Base-by-base conservation (phyloP, 2,329 filamentous ascomycete genomes). In the Pseudopyricularia cyperi region DNA sequence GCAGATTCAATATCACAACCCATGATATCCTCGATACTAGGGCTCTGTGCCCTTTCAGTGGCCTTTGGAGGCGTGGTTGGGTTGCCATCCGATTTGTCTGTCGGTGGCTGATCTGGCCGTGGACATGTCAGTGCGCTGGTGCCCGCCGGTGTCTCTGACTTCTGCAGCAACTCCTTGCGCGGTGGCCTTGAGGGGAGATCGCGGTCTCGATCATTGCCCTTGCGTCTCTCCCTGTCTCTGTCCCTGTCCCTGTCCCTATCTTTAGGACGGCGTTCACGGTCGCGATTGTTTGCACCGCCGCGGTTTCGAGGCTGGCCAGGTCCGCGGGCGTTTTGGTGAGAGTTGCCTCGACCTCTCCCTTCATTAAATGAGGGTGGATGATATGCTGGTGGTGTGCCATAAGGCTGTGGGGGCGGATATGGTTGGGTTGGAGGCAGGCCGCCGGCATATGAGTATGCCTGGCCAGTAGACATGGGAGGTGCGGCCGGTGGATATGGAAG, bases 1-100 rank as follows among this genome's bases (percentile, higher is more conserved):
- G 70, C 62, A 9, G 59, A 60, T 42, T 68, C 57, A 52, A 67
- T 60, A 7, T 73, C 67, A 65, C 69, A 71, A 15, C 68, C 61
- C 42, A 63, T 67, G 12, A 66, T 62, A 14, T 66, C 63, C 19
- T 65, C 59, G 26, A 24, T 19, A 15, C 33, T 14, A 3, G 35
- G 35, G 30, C 30, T 51, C 17, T 17, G 26, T 15, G 15, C 28
- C 11, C 22, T 22, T 44, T 44, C 39, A 24, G 17, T 33, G n/a
- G 30, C n/a, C 30, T 48, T 32, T 48, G 46, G 11, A 32, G 28
- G 46, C 26, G 46, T 33, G 26, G 22, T 12, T 28, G 46, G 30
- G 15, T 15, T 48, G 15, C 17, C 30, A 15, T 24, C 28, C 7
- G n/a, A 37, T 17, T 33, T 49, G 8, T 32, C 28, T 24, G 32